Percentiles rank a stretch among this genome's conserved stretches.
Conservation (phyloP, 257 asterid genomes). For the Gardenia jasminoides region DNA sequence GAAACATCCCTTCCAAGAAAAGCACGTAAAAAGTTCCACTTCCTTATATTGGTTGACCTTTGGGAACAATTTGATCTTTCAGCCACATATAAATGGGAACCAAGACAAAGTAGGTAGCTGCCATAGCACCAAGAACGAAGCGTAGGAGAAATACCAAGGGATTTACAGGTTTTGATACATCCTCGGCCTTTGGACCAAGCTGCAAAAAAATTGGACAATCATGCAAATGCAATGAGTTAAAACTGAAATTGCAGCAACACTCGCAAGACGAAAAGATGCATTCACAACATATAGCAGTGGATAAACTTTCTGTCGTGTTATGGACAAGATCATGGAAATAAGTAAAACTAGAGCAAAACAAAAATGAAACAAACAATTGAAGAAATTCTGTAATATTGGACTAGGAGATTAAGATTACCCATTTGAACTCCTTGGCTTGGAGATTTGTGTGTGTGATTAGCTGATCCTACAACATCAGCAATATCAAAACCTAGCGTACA, state of each 20-base stretch:
- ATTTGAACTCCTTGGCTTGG: background rate
- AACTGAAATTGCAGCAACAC: background rate
- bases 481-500: no score
- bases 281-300: background rate
- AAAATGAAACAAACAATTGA: background rate
- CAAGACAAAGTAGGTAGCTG: conserved; percentile 71
- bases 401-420: background rate
- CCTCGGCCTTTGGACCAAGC: conserved; percentile 93
- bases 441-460: background rate
- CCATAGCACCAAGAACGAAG: conserved; percentile 69
- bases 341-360: background rate
- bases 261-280: background rate
- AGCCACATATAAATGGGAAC: conserved; percentile 97
- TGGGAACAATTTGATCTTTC: conserved; percentile 78
- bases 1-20: background rate
- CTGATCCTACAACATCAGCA: background rate
- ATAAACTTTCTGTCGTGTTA: background rate
- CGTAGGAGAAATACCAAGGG: conserved; percentile 59
- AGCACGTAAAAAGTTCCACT: background rate
- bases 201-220: conserved; percentile 27
- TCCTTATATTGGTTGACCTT: conserved; percentile 71
- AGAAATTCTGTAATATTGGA: background rate
- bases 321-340: background rate
- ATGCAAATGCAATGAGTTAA: background rate
- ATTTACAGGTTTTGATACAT: conserved; percentile 65